Conservation (phyloP, 306 rosid species). For the Ammopiptanthus mongolicus region DNA sequence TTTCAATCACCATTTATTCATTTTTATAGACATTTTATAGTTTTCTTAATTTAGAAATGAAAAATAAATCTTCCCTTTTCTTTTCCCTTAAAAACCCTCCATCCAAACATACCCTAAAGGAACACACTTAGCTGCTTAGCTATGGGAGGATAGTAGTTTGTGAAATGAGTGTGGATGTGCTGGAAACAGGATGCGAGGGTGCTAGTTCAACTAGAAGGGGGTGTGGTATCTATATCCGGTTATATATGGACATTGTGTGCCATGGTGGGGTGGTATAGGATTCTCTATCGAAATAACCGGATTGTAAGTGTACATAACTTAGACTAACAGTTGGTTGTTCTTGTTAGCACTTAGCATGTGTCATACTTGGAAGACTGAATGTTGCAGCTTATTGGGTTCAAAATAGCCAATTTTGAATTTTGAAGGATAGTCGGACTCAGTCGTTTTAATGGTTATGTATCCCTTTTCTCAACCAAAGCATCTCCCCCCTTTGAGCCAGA, state of each 20-base stretch:
- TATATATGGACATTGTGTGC: background rate
- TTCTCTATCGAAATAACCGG: no score
- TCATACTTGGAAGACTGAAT: background rate
- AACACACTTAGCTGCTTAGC: background rate
- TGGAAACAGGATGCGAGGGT: background rate
- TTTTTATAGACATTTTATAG: no score
- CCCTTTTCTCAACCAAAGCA: background rate
- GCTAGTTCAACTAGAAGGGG: background rate
- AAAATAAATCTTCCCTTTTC: no score
- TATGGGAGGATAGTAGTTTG: background rate
- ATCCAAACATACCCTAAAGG: no score
- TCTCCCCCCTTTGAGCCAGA: background rate
- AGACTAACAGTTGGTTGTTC: background rate
- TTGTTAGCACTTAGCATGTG: background rate
- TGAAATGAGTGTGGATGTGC: constrained; percentile 9
- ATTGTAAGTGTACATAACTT: background rate
- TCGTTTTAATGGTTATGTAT: background rate
- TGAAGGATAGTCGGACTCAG: background rate
- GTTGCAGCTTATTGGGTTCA: background rate
- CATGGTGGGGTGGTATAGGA: background rate
- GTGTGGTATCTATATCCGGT: no score
- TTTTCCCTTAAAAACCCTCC: no score
- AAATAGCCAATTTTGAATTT: background rate
- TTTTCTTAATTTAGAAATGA: no score
- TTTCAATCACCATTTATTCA: no score